phyloP scores from a whole-genome alignment of 768 basidiomycete genomes.

The Phylloporus rhodoxanthus region DNA sequence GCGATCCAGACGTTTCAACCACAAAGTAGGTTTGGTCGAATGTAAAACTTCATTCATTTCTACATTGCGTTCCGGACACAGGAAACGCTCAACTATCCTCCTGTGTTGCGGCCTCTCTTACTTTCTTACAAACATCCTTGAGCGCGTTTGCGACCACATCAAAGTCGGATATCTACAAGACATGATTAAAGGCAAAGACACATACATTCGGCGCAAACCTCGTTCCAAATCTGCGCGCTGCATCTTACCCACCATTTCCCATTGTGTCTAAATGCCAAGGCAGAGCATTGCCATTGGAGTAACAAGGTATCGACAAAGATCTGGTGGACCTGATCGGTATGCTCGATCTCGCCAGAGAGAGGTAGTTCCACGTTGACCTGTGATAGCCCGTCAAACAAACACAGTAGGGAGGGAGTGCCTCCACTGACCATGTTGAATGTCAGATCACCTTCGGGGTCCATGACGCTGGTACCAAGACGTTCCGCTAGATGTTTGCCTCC shows the following conservation, averaged over 20 bases:
- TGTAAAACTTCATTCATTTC: background rate
- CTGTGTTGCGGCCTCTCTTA: slow-evolving; percentile 5
- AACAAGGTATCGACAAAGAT: slow-evolving; percentile 18
- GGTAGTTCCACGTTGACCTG: slow-evolving; percentile 42
- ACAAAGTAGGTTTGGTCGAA: background rate
- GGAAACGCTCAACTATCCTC: background rate
- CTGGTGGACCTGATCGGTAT: slow-evolving; percentile 8
- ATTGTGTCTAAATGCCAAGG: slow-evolving; percentile 19
- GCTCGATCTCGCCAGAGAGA: slow-evolving; percentile 22
- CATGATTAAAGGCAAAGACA: background rate
- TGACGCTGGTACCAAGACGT: slow-evolving; percentile 52
- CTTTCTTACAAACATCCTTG: slow-evolving; percentile 19
- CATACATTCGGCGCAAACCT: slow-evolving; percentile 15
- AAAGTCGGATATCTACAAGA: slow-evolving; percentile 29
- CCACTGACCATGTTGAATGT: slow-evolving; percentile 63
- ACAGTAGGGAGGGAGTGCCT: background rate
- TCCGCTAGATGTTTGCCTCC: slow-evolving; percentile 60
- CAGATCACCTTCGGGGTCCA: slow-evolving; percentile 57
- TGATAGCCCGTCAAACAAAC: background rate
- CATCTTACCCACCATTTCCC: slow-evolving; percentile 31
- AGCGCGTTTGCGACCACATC: slow-evolving; percentile 25
- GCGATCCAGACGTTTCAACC: background rate
- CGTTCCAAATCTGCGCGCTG: slow-evolving; percentile 30
- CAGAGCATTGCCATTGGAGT: slow-evolving; percentile 18
- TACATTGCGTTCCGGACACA: background rate